Base-by-base conservation (phyloP, 768 basidiomycete species). In the Leccinum imitatum region DNA sequence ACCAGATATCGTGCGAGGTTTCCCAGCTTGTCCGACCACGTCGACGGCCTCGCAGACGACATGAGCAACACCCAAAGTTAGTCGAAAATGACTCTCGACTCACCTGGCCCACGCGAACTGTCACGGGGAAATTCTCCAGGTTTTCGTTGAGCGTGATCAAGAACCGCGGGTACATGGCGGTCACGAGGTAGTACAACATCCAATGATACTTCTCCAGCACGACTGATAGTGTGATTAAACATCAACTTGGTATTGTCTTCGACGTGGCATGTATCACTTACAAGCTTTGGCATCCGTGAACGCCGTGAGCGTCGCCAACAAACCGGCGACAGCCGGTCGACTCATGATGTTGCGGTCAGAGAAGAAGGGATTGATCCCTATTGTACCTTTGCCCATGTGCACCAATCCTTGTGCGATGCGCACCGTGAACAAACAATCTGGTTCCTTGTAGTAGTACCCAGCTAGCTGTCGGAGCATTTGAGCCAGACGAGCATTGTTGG, bases 381-480 rank as follows among this genome's bases (percentile, higher is more conserved):
- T 92, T 14, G 95, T 98, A 37, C 97, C 97, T 77, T 99, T 99
- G 73, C 97, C 97, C 95, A 98, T 95, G 74, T 98, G 94, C n/a
- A 98, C 90, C 67, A 98, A 76, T 19, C 97, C 97, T 75, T 98
- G 91, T 3, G 96, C 93, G 59, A 99, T 86, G 57, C 97, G 87
- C 19, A 98, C 95, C 82, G 93, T 91, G 75, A 99, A 98, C 67
- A 98, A 75, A 71, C 93, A 96, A 69, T 99, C 95, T 1, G 95
- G 87, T 75, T 99, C 97, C 73, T 98, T 98, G 77, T 91, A 84
- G 76, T 99, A 99, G 78, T 98, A 99, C n/a, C 92, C 92, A 11
- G 96, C 95, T 4, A 99, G 82, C 71, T 95, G 94, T 46, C 97
- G 83, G 33, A 99, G 84, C 96, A 99, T 97, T 76, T 99, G 97